Conservation (phyloP, 768 basidiomycete genomes). For the Leccinellum rugosiceps region DNA sequence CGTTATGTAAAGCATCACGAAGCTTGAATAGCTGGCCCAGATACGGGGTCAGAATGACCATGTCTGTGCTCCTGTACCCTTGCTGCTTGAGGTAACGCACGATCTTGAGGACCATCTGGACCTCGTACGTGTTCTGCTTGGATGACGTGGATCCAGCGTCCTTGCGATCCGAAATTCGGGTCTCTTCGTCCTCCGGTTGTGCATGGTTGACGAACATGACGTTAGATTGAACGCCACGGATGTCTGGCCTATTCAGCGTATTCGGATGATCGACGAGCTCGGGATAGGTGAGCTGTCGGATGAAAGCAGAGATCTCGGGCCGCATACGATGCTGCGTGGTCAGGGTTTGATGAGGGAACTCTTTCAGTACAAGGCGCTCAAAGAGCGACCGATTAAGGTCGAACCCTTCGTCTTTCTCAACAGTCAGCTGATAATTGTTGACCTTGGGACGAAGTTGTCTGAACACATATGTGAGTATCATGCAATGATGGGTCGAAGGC, state of each 20-base stretch:
- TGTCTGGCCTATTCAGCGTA: conserved; percentile 47
- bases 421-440: conserved; percentile 59
- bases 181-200: conserved; percentile 51
- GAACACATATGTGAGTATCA: background rate
- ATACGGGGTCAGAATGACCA: conserved; percentile 70
- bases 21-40: conserved; percentile 60
- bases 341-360: conserved; percentile 60
- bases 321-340: conserved; percentile 67
- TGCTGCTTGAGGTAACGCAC: conserved; percentile 66
- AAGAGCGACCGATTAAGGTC: conserved; percentile 69
- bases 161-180: conserved; percentile 39
- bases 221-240: conserved; percentile 56
- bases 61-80: conserved; percentile 56
- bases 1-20: conserved; percentile 39
- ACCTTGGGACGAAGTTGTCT: conserved; percentile 76
- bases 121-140: conserved; percentile 62
- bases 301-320: conserved; percentile 66
- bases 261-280: conserved; percentile 56
- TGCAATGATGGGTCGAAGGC: background rate
- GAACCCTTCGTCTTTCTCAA: conserved; percentile 68
- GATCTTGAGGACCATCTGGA: conserved; percentile 62
- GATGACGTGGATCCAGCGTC: conserved; percentile 51
- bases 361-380: conserved; percentile 60
- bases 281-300: conserved; percentile 64
- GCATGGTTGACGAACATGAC: conserved; percentile 61